phyloP scores from a whole-genome alignment of 1,284 basidiomycete species.

The Ceratobasidium sp. region DNA sequence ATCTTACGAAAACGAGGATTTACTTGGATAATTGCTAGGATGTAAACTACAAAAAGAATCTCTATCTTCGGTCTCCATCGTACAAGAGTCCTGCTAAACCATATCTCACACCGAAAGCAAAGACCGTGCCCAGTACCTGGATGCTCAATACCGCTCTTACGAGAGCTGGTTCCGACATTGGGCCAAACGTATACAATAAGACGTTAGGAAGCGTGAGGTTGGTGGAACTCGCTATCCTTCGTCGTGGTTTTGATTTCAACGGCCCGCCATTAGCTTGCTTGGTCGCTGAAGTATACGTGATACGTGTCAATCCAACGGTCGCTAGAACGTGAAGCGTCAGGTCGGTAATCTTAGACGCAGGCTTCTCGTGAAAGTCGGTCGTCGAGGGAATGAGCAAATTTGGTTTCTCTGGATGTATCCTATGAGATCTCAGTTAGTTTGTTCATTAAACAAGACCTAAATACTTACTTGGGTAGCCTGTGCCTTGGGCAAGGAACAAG shows the following conservation, averaged over 20 bases:
- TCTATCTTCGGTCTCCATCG: constrained; percentile 85
- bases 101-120: constrained; percentile 89
- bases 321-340: constrained; percentile 73
- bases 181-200: constrained; percentile 81
- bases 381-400: constrained; percentile 78
- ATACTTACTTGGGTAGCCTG: constrained; percentile 84
- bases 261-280: constrained; percentile 23
- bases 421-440: constrained; percentile 55
- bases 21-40: constrained; percentile 10
- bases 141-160: constrained; percentile 76
- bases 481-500: constrained; percentile 95
- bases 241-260: constrained; percentile 12
- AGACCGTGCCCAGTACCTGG: constrained; percentile 76
- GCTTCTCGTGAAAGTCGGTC: constrained; percentile 65
- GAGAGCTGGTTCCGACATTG: constrained; percentile 84
- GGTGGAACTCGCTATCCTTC: constrained; percentile 62
- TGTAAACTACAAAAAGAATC: constrained; percentile 25
- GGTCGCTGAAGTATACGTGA: constrained; percentile 70
- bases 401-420: constrained; percentile 80
- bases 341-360: constrained; percentile 66
- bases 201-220: constrained; percentile 93
- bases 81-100: constrained; percentile 89
- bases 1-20: neutral
- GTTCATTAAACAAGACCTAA: constrained; percentile 13
- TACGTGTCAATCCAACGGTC: constrained; percentile 73